Evolutionary conservation across 1,284 basidiomycete species (phyloP).

Genomic region (Coniferiporia sulphurascens): DNA sequence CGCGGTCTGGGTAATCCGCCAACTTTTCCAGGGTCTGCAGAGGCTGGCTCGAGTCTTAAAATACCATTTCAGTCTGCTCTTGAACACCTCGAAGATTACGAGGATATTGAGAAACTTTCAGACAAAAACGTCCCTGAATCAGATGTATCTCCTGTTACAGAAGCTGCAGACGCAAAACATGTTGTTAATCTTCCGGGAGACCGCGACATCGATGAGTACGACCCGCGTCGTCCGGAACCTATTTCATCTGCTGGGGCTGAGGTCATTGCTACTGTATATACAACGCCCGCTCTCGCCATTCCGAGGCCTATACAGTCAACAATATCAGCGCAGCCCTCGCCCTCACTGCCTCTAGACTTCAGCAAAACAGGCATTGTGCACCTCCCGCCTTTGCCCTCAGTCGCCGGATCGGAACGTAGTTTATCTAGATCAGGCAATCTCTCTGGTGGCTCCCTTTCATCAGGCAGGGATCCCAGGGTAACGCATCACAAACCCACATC

Average conservation of each 20-base stretch:
- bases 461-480: background rate
- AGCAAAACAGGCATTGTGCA: slow-evolving; percentile 49
- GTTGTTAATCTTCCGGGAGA: slow-evolving; percentile 12
- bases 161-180: background rate
- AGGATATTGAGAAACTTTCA: background rate
- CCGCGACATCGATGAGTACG: slow-evolving; percentile 19
- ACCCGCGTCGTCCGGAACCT: slow-evolving; percentile 27
- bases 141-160: background rate
- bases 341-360: slow-evolving; percentile 31
- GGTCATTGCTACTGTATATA: slow-evolving; percentile 24
- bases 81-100: too few relatives aligned
- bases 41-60: background rate
- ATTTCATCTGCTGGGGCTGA: slow-evolving; percentile 29
- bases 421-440: slow-evolving; percentile 1
- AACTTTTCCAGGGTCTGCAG: background rate
- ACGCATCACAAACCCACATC: slow-evolving; percentile 1
- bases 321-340: background rate
- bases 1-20: background rate
- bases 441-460: slow-evolving; percentile 12
- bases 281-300: slow-evolving; percentile 7
- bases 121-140: background rate
- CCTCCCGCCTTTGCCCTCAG: slow-evolving; percentile 34
- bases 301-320: slow-evolving; percentile 11
- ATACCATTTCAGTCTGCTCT: background rate
- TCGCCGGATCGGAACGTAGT: slow-evolving; percentile 17